phyloP scores from a whole-genome alignment of 352 stramenopile genomes.

The Pythium catenulatum region DNA sequence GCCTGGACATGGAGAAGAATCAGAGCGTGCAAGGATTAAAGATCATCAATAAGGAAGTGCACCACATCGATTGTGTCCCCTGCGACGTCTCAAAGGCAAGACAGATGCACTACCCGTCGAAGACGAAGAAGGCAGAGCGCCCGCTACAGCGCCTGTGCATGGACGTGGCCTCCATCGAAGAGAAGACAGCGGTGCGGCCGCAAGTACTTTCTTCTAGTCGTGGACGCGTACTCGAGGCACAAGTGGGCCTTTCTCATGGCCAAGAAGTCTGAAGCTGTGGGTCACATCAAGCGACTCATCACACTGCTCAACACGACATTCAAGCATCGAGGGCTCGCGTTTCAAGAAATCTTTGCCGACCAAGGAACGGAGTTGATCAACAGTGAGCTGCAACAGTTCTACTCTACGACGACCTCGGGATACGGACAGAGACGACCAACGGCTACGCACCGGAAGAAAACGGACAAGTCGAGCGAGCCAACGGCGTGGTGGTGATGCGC shows the following conservation, averaged over 20 bases:
- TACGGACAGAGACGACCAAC: constrained; percentile 3
- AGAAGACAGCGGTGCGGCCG: background rate
- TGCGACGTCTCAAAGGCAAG: background rate
- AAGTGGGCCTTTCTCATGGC: constrained; percentile 38
- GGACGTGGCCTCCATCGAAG: background rate
- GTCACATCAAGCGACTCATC: background rate
- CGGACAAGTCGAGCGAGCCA: constrained; percentile 4
- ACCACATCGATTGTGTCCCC: background rate
- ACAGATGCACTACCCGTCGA: background rate
- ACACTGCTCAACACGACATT: background rate
- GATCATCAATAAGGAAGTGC: constrained; percentile 25
- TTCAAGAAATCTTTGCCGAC: constrained; percentile 12
- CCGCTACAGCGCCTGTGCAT: background rate
- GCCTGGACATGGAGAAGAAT: background rate
- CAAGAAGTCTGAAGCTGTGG: constrained; percentile 1
- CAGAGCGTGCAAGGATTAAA: background rate
- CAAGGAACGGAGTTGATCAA: constrained; percentile 40
- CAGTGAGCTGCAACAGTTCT: constrained; percentile 9
- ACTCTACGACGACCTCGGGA: background rate
- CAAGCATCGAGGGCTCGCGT: background rate
- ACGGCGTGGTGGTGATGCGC: background rate
- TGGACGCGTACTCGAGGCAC: constrained; percentile 47
- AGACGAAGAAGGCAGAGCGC: background rate
- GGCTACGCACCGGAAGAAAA: constrained; percentile 46
- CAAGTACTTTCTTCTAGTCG: constrained; percentile 43